phyloP scores from a whole-genome alignment of 176 grass and related monocot genomes.

The Triticum urartu region DNA sequence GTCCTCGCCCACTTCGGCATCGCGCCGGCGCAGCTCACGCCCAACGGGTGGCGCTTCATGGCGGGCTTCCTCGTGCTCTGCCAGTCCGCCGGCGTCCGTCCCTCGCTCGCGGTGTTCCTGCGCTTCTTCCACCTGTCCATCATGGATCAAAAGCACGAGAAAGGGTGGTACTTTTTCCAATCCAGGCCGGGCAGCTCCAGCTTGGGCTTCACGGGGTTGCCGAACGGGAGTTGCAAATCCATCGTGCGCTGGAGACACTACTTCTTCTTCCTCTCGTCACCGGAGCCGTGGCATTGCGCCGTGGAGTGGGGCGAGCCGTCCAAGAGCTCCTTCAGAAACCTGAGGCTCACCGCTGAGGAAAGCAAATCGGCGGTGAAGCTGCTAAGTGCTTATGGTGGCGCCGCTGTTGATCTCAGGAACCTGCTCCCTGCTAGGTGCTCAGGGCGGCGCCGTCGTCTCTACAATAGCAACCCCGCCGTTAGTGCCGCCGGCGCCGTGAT shows the following conservation, averaged over 20 bases:
- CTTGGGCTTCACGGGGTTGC: not conserved
- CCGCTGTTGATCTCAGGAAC: no score
- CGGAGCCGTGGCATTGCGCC: not conserved
- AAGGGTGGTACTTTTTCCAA: not conserved
- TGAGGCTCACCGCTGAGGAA: not conserved
- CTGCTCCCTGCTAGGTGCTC: not conserved
- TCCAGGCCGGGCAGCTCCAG: not conserved
- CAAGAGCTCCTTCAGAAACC: not conserved
- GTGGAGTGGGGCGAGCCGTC: no score
- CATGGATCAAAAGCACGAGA: not conserved
- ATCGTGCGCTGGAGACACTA: not conserved
- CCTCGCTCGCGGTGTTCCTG: not conserved
- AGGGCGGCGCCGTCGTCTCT: not conserved
- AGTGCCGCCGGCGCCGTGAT: not conserved
- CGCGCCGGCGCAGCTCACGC: not conserved
- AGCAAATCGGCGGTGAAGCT: not conserved
- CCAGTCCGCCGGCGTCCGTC: not conserved
- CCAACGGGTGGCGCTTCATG: constrained; percentile 1
- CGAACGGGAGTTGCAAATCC: not conserved
- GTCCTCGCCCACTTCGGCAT: not conserved
- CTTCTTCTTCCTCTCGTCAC: not conserved
- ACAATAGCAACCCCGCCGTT: not conserved
- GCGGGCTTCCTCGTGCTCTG: not conserved
- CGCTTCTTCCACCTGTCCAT: not conserved
- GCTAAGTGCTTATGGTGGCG: not conserved